Base-by-base conservation (phyloP, 148 eudicot genomes). In the Rheum nobile region DNA sequence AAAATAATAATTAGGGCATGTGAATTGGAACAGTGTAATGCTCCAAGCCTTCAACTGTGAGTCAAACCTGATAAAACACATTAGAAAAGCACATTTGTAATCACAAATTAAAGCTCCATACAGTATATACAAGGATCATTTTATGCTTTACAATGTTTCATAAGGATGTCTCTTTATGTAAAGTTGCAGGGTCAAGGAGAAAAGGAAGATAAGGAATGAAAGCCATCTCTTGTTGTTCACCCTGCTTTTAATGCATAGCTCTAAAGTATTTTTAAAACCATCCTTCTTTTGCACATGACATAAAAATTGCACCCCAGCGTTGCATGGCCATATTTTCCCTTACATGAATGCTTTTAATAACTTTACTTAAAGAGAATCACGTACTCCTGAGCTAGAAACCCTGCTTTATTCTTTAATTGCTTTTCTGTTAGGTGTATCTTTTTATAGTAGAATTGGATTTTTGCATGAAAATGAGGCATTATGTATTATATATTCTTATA, bases 211-310 rank as follows among this genome's bases (percentile, higher is more conserved):
- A 26, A 8, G 34, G 35, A 67, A 69, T 42, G 42, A 39, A 47
- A 54, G 59, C 31, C 55, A 50, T 50, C 22, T 68, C 34, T 68
- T 75, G 57, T 77, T 83, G 69, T 77, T 57, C 65, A 28, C 34
- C 32, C 28, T 22, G 10, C 78, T 77, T 80, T 77, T 80, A 75
- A 83, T 70, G 79, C 69, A 80, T 46, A 50, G 10, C 50, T 80
- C 52, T 38, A 83, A 77, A 80, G 77, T 42, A 57, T 57, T 31
- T 71, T 72, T 46, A 75, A 73, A 83, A 71, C 35, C 29, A 48
- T 46, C 55, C 21, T 68, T 72, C 75, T 77, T 84, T 74, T 48
- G 21, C 57, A n/a, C 69, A 65, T 26, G 39, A 38, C 72, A 78
- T 6, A 24, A 54, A 54, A 54, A 38, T 37, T 9, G 26, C 28